Percentiles rank a stretch among this genome's conserved stretches.
Conservation (phyloP, 2,329 filamentous ascomycete genomes). For the Exophiala lecanii-corni region DNA sequence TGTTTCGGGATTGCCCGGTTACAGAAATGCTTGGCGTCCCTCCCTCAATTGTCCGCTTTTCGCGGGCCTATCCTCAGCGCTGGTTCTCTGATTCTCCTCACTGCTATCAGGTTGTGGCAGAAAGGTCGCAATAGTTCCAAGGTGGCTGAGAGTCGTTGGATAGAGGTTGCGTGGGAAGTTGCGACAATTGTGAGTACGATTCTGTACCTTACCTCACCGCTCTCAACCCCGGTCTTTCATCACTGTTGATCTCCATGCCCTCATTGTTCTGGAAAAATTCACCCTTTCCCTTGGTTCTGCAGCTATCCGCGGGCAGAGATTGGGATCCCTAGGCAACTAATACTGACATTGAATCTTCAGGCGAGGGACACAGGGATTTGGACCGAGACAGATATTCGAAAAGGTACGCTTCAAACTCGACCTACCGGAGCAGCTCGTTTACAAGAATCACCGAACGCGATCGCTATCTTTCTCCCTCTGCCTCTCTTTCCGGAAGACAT, state of each 20-base stretch:
- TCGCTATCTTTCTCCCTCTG: no score
- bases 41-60: no score
- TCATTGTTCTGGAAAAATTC: conserved; percentile 5
- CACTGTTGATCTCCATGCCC: not conserved
- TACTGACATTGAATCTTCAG: conserved; percentile 10
- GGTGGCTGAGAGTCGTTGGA: conserved; percentile 27
- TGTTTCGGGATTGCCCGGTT: no score
- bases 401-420: conserved; percentile 12
- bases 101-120: conserved; percentile 12
- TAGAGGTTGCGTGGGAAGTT: conserved; percentile 27
- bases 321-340: conserved; percentile 14
- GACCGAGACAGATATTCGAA: conserved; percentile 5
- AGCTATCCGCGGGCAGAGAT: conserved; percentile 21
- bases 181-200: conserved; percentile 21
- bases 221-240: no score
- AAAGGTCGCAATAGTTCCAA: conserved; percentile 17
- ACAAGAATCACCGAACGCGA: no score
- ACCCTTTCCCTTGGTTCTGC: no score
- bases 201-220: no score
- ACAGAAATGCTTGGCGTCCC: no score
- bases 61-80: no score
- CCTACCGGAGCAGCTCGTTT: no score
- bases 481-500: not conserved
- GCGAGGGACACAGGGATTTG: conserved; percentile 16
- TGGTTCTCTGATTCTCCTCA: not conserved